Percentiles rank a stretch among this genome's conserved stretches.
These are phyloP conservation scores for Botrytis sinoallii DNA, from an alignment of 2,329 filamentous ascomycete genomes.

Conservation along the genomic window DNA sequence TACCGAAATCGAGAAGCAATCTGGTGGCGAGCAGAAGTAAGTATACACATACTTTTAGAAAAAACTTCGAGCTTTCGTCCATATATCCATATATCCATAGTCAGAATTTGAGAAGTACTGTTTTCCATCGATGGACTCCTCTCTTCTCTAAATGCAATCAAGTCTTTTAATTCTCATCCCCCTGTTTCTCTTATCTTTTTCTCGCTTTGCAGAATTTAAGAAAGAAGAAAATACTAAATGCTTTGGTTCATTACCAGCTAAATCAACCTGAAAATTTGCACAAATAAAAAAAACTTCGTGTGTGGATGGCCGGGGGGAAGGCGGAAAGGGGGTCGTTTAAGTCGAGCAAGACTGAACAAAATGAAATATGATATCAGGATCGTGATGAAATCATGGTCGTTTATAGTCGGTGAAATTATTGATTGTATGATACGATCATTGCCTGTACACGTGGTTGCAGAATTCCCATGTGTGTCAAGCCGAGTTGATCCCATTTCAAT, in stretches of 20 bases:
- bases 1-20: slow-evolving; percentile 71
- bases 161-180: background rate
- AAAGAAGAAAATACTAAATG: slow-evolving; percentile 9
- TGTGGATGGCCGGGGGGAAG: background rate
- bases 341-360: background rate
- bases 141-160: background rate
- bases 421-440: background rate
- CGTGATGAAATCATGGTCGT: slow-evolving; percentile 2
- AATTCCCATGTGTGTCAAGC: background rate
- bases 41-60: slow-evolving; percentile 21
- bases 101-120: slow-evolving; percentile 2
- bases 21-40: slow-evolving; percentile 44
- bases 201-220: background rate
- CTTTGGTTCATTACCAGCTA: slow-evolving; percentile 11
- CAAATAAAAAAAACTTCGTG: background rate
- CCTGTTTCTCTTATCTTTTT: background rate
- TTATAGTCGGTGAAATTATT: background rate
- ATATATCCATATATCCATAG: background rate
- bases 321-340: background rate
- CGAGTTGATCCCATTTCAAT: background rate
- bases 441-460: background rate
- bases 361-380: background rate
- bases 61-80: background rate
- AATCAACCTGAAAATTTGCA: slow-evolving; percentile 4
- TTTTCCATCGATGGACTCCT: background rate